phyloP scores from a whole-genome alignment of 169 alveolate genomes.

The Eimeria necatrix region DNA sequence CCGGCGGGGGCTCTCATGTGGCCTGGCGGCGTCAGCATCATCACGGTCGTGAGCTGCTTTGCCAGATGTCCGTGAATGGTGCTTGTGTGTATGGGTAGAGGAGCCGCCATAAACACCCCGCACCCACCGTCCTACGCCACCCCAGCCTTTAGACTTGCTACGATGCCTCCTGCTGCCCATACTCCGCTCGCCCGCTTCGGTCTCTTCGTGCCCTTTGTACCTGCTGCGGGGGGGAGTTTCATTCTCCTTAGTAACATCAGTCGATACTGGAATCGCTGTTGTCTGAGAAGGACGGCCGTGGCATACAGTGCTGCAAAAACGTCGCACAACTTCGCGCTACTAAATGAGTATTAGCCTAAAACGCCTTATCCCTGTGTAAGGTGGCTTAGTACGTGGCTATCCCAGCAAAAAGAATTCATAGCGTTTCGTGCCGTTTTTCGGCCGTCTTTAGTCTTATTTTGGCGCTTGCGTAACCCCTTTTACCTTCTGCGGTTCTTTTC shows the following conservation, averaged over 20 bases:
- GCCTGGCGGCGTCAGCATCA: background rate
- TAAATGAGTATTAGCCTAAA: background rate
- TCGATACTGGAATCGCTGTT: background rate
- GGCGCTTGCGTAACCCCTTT: background rate
- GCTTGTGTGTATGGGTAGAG: background rate
- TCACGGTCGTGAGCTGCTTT: background rate
- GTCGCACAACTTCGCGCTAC: background rate
- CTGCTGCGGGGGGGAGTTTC: background rate
- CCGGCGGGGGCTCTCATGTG: conserved; percentile 41
- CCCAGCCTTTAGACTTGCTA: conserved; percentile 54
- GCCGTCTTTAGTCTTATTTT: background rate
- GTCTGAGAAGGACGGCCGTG: conserved; percentile 6
- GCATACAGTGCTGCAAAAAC: background rate
- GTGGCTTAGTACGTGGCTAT: background rate
- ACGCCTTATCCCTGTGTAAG: background rate
- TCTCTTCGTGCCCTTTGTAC: background rate
- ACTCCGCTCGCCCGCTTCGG: background rate
- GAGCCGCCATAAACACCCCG: conserved; percentile 56
- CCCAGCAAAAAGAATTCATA: background rate
- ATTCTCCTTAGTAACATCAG: background rate
- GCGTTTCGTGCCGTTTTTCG: background rate
- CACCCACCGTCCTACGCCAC: conserved; percentile 55
- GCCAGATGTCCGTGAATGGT: background rate
- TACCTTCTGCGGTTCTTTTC: conserved; percentile 7
- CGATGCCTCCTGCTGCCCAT: conserved; percentile 13